Evolutionary conservation across 768 basidiomycete species (phyloP).

Genomic region (Cantharellus anzutake): DNA sequence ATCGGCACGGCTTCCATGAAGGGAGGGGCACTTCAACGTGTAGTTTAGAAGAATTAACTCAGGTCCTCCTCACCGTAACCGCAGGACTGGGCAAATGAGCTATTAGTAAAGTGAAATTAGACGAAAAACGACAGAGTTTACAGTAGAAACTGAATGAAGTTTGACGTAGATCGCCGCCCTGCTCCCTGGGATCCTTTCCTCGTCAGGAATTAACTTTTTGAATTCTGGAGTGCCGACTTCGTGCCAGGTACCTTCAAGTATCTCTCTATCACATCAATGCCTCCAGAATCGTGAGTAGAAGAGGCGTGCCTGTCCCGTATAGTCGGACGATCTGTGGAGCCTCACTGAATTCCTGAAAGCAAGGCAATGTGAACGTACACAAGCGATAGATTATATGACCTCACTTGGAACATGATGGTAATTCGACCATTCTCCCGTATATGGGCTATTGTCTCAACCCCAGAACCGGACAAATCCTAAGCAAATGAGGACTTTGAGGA

Average conservation of each 20-base stretch:
- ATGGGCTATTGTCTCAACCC: conserved; percentile 19
- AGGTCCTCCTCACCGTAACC: neutral
- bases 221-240: conserved; percentile 49
- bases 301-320: conserved; percentile 33
- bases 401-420: conserved; percentile 38
- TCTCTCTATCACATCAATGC: neutral
- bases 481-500: neutral
- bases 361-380: too few relatives aligned
- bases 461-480: neutral
- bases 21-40: conserved; percentile 23
- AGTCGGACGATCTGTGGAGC: conserved; percentile 38
- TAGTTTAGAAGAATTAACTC: too few relatives aligned
- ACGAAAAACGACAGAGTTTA: conserved; percentile 12
- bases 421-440: conserved; percentile 44
- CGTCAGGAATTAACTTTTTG: conserved; percentile 28
- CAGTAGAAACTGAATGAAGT: conserved; percentile 36
- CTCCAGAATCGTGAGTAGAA: too few relatives aligned
- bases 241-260: conserved; percentile 31
- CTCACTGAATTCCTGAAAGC: conserved; percentile 25
- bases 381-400: too few relatives aligned
- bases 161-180: conserved; percentile 42
- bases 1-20: conserved; percentile 44
- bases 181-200: conserved; percentile 33
- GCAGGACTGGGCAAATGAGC: neutral
- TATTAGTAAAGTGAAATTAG: neutral